phyloP scores from a whole-genome alignment of 108 stramenopile genomes.

The Skeletonema potamos region DNA sequence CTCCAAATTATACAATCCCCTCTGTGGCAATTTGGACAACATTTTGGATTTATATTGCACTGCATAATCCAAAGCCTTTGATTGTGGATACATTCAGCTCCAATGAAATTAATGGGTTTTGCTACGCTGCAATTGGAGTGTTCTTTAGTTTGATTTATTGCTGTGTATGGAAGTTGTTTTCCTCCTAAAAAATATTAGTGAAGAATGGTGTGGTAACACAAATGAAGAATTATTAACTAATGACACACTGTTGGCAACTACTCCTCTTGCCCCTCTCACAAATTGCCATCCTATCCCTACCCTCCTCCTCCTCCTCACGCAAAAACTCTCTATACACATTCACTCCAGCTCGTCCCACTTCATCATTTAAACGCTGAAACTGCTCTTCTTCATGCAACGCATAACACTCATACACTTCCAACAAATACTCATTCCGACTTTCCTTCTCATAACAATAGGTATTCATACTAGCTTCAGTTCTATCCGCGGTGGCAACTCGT shows the following conservation, averaged over 20 bases:
- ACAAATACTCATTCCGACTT: slow-evolving; percentile 22
- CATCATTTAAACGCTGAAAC: slow-evolving; percentile 33
- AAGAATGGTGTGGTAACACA: too few relatives aligned
- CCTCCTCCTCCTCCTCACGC: slow-evolving; percentile 16
- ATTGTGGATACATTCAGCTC: slow-evolving; percentile 50
- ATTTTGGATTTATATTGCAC: slow-evolving; percentile 46
- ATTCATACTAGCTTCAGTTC: slow-evolving; percentile 13
- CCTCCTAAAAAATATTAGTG: not conserved
- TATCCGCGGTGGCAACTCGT: slow-evolving; percentile 33
- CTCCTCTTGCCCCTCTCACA: slow-evolving; percentile 12
- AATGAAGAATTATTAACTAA: slow-evolving; percentile 10
- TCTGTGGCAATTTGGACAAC: slow-evolving; percentile 65
- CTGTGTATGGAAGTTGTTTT: not conserved
- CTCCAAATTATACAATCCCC: slow-evolving; percentile 51
- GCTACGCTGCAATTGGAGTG: not conserved
- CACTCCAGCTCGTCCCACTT: slow-evolving; percentile 13
- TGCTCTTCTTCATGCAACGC: slow-evolving; percentile 8
- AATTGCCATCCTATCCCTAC: slow-evolving; percentile 1
- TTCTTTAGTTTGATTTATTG: not conserved
- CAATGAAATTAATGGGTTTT: slow-evolving; percentile 8
- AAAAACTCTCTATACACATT: slow-evolving; percentile 28
- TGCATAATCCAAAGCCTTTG: slow-evolving; percentile 49
- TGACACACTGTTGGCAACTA: slow-evolving; percentile 25
- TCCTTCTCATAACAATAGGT: slow-evolving; percentile 35
- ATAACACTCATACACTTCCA: slow-evolving; percentile 41